These are phyloP conservation scores for Macrolepiota fuliginosa DNA, from an alignment of 768 basidiomycete species.

Conservation along the genomic window DNA sequence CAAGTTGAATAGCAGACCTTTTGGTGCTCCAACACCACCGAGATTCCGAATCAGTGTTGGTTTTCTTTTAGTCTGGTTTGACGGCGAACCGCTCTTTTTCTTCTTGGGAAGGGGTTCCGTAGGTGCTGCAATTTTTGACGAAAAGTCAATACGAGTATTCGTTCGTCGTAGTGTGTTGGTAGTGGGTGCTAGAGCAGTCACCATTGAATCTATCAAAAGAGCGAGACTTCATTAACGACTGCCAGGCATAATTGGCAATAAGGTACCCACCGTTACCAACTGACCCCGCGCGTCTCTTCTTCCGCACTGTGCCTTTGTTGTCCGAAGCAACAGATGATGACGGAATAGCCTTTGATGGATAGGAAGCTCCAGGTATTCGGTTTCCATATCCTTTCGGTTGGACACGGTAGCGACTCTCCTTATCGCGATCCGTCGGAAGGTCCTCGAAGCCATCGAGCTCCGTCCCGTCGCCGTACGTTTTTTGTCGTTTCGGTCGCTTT, in stretches of 20 bases:
- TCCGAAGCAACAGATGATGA: slow-evolving; percentile 26
- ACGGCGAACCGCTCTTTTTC: slow-evolving; percentile 51
- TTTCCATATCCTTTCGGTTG: slow-evolving; percentile 68
- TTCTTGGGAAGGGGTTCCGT: slow-evolving; percentile 42
- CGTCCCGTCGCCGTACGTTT: slow-evolving; percentile 83
- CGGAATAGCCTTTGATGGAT: slow-evolving; percentile 30
- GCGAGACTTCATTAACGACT: slow-evolving; percentile 14
- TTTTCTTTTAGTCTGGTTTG: slow-evolving; percentile 53
- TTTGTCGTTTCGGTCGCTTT: slow-evolving; percentile 72
- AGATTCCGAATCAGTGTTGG: slow-evolving; percentile 88
- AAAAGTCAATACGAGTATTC: slow-evolving; percentile 52
- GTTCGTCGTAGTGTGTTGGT: slow-evolving; percentile 58
- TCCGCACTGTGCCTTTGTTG: slow-evolving; percentile 52
- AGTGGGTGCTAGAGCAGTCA: slow-evolving; percentile 33
- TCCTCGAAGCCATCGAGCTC: slow-evolving; percentile 90
- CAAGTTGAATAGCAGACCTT: slow-evolving; percentile 50
- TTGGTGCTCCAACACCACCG: slow-evolving; percentile 61
- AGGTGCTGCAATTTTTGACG: slow-evolving; percentile 32
- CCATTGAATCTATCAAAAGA: slow-evolving; percentile 20
- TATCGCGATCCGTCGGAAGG: slow-evolving; percentile 80
- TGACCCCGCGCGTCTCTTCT: slow-evolving; percentile 50
- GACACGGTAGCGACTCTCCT: slow-evolving; percentile 72
- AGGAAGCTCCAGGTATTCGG: slow-evolving; percentile 57
- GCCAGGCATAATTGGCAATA: neutral
- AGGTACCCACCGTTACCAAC: slow-evolving; percentile 40